phyloP scores from a whole-genome alignment of 2,329 filamentous ascomycete genomes.

The Thermomyces lanuginosus region DNA sequence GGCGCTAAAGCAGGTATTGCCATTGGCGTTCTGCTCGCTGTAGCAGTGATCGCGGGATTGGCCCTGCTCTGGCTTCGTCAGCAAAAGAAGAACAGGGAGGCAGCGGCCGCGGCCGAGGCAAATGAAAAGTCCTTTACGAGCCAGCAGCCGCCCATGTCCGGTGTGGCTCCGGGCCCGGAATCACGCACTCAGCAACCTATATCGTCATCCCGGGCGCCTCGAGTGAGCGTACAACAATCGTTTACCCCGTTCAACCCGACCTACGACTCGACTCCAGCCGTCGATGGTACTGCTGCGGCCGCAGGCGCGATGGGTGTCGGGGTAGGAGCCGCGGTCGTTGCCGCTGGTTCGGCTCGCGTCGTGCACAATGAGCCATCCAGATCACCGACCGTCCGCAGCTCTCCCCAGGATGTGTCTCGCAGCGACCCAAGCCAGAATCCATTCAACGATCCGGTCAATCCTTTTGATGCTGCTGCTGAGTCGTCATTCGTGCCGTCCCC shows the following conservation, averaged over 20 bases:
- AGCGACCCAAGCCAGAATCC: conserved; percentile 27
- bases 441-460: conserved; percentile 45
- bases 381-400: conserved; percentile 3
- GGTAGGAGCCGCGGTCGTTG: conserved; percentile 5
- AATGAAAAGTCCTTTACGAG: conserved; percentile 45
- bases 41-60: conserved; percentile 50
- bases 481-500: conserved; percentile 16
- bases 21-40: conserved; percentile 57
- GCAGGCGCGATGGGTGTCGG: conserved; percentile 10
- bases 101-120: conserved; percentile 28
- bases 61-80: conserved; percentile 59
- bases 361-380: too few relatives aligned
- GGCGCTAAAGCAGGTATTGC: conserved; percentile 63
- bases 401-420: conserved; percentile 22
- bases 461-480: conserved; percentile 51
- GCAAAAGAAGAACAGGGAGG: conserved; percentile 27
- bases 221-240: conserved; percentile 67
- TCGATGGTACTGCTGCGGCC: conserved; percentile 10
- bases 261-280: conserved; percentile 30
- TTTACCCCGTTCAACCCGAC: conserved; percentile 69
- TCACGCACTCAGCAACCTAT: conserved; percentile 25
- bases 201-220: conserved; percentile 44
- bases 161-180: conserved; percentile 19
- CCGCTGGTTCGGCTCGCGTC: conserved; percentile 8
- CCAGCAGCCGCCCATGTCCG: conserved; percentile 14